These are phyloP conservation scores for Komagataella phaffii DNA, from an alignment of 805 yeast species.

Conservation along the genomic window DNA sequence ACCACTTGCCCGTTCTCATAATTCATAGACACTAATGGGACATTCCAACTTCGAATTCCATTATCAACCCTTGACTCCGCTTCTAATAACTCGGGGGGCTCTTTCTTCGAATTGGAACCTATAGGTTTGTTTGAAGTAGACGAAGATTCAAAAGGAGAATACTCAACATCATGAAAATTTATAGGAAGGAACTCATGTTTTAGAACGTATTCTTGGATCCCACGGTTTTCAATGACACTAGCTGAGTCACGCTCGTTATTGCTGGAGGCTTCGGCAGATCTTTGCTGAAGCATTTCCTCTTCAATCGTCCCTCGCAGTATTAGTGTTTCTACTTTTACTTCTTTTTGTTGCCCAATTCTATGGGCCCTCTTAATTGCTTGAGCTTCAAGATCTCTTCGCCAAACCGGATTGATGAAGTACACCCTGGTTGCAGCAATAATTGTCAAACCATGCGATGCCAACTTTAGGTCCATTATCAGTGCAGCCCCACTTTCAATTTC, in stretches of 20 bases:
- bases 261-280: slow-evolving; percentile 4
- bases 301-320: slow-evolving; percentile 51
- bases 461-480: slow-evolving; percentile 50
- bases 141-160: slow-evolving; percentile 19
- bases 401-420: slow-evolving; percentile 59
- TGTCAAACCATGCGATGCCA: slow-evolving; percentile 61
- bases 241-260: slow-evolving; percentile 4
- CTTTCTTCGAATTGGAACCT: not conserved
- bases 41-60: slow-evolving; percentile 8
- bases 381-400: slow-evolving; percentile 59
- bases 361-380: slow-evolving; percentile 72
- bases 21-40: slow-evolving; percentile 5
- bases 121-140: slow-evolving; percentile 4
- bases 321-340: slow-evolving; percentile 57
- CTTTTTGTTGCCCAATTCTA: slow-evolving; percentile 56
- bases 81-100: not conserved
- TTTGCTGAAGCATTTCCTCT: slow-evolving; percentile 44
- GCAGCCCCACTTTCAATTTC: slow-evolving; percentile 33
- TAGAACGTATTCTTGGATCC: slow-evolving; percentile 42
- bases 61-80: slow-evolving; percentile 5
- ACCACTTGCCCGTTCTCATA: not conserved
- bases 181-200: slow-evolving; percentile 30
- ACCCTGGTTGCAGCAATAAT: slow-evolving; percentile 57
- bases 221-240: slow-evolving; percentile 43
- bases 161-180: slow-evolving; percentile 18